Base-by-base conservation (phyloP, 163 green algal species). In the Prototheca cutis region DNA sequence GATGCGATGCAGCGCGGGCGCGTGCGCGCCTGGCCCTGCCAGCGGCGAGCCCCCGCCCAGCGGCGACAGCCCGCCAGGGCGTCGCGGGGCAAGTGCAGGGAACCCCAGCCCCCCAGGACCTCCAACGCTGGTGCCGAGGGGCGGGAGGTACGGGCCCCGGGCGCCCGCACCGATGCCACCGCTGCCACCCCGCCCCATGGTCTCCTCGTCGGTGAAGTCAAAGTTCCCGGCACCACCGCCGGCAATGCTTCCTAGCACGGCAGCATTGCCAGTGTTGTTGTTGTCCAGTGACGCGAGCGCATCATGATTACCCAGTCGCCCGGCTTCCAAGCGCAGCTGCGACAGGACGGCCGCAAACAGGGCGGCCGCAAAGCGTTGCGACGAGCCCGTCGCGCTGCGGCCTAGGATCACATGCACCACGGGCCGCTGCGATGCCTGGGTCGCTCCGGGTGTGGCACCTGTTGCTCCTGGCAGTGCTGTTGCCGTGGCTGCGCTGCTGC, bases 321-420 rank as follows among this genome's bases (percentile, higher is more conserved):
- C 36, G 36, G 13, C 36, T 45, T 23, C 10, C 13, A 21, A 17
- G 42, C 42, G 42, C 42, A 7, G 10, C 18, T 24, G 42, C 42
- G 17, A 23, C 40, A 73, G 58, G 54, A 70, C 71, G 15, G 34
- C 61, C 25, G 49, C 48, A 1, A 65, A 64, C 40, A 70, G 67
- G 4, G 73, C 68, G 3, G 76, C 52, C 19, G 77, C 69, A 55
- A 84, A 85, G 55, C 82, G 74, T 6, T 71, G 74, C 29, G 56
- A 78, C 48, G 64, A 82, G 62, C 87, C 87, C 3, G 79, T 85
- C 6, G 82, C 71, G 17, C 78, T 90, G 45, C 86, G 71, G 5
- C 80, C 84, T 3, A 95, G 52, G 42, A 95, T 80, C 13, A 95
- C 59, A 65, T 90, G 81, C 49, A 82, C 61, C 17, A 81, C 72